Evolutionary conservation across 768 basidiomycete species (phyloP).

Genomic region (Naematelia aurantialba): DNA sequence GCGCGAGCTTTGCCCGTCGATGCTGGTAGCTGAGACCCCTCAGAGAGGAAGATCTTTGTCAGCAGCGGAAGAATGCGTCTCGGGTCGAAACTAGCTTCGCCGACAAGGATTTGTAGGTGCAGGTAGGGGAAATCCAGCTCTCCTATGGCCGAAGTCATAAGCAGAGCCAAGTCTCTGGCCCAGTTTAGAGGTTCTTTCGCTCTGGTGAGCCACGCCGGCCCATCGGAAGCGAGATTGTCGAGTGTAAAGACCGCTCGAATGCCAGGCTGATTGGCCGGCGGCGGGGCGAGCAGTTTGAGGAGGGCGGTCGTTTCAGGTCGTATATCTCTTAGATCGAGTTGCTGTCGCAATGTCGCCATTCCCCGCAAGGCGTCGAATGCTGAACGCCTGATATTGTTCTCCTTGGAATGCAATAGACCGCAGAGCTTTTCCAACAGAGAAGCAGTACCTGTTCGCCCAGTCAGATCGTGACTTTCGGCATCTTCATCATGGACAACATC

Average conservation of each 20-base stretch:
- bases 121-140: not conserved
- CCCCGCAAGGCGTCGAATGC: not conserved
- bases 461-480: not conserved
- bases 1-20: not conserved
- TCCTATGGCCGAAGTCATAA: not conserved
- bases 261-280: not conserved
- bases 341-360: not conserved
- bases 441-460: not conserved
- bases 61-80: not conserved
- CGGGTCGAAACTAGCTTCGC: not conserved
- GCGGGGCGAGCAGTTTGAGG: slow-evolving; percentile 2
- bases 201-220: not conserved
- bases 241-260: not conserved
- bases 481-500: not conserved
- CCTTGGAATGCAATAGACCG: not conserved
- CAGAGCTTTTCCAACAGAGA: not conserved
- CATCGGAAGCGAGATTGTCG: slow-evolving; percentile 2
- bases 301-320: not conserved
- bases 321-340: not conserved
- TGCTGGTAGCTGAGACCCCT: not conserved
- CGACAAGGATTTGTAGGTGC: not conserved
- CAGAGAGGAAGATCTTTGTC: not conserved
- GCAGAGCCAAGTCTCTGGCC: not conserved
- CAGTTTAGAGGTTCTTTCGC: not conserved
- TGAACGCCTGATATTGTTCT: not conserved